phyloP scores from a whole-genome alignment of 768 basidiomycete genomes.

The Tricholomella constricta region DNA sequence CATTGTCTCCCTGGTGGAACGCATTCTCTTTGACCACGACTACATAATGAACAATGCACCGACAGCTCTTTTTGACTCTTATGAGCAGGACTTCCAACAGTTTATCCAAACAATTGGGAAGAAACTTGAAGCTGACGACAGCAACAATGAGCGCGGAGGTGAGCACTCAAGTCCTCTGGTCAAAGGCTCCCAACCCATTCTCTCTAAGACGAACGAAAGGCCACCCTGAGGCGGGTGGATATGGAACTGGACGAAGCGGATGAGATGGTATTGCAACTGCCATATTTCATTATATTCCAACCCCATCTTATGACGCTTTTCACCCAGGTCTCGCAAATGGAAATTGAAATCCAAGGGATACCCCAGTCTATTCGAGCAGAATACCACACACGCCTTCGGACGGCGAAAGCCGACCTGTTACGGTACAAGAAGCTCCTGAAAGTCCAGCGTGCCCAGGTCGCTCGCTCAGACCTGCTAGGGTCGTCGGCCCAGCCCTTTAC shows the following conservation, averaged over 20 bases:
- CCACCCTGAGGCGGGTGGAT: conserved; percentile 79
- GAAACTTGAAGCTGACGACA: conserved; percentile 71
- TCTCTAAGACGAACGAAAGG: conserved; percentile 75
- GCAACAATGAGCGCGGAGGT: conserved; percentile 61
- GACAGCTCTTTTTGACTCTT: conserved; percentile 85
- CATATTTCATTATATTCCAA: neutral
- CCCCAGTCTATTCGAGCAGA: conserved; percentile 79
- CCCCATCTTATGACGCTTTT: neutral
- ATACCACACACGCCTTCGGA: conserved; percentile 74
- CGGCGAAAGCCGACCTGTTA: conserved; percentile 73
- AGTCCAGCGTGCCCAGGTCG: conserved; percentile 67
- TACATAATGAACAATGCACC: conserved; percentile 77
- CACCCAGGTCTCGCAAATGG: conserved; percentile 94
- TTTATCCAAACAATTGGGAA: conserved; percentile 73
- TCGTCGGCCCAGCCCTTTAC: conserved; percentile 45
- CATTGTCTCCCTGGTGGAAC: conserved; percentile 33
- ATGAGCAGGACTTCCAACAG: conserved; percentile 90
- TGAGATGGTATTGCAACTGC: conserved; percentile 70
- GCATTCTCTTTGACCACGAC: conserved; percentile 9
- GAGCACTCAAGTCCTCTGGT: neutral
- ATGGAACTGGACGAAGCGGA: conserved; percentile 98
- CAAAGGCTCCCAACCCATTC: neutral
- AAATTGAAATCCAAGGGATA: conserved; percentile 95
- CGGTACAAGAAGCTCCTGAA: conserved; percentile 81
- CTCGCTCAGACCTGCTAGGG: conserved; percentile 79